A percentile compares a stretch with the other conserved stretches of the same genome.
phyloP scores from a whole-genome alignment of 768 basidiomycete species.

The Hericium rajendrae region DNA sequence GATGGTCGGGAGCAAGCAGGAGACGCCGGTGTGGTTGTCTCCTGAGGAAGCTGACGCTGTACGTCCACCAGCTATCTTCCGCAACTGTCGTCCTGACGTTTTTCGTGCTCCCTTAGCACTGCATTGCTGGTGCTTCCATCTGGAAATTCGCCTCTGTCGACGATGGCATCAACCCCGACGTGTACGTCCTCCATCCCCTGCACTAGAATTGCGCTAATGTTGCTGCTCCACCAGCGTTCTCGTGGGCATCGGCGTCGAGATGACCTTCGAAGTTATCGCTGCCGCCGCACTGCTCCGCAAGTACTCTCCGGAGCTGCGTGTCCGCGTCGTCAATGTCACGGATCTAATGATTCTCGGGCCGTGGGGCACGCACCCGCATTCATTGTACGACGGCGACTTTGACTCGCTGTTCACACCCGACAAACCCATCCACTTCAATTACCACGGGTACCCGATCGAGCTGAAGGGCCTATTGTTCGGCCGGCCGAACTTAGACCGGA shows the following conservation, averaged over 20 bases:
- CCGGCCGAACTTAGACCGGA: conserved; percentile 36
- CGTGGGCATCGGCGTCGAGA: conserved; percentile 81
- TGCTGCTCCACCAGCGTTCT: conserved; percentile 40
- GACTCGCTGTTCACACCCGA: conserved; percentile 63
- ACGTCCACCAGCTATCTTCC: conserved; percentile 7
- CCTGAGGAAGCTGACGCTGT: conserved; percentile 68
- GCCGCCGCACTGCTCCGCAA: conserved; percentile 74
- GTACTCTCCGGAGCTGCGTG: conserved; percentile 59
- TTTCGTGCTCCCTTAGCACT: conserved; percentile 40
- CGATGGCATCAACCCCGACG: conserved; percentile 61
- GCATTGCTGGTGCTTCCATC: conserved; percentile 76
- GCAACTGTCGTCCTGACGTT: conserved; percentile 1
- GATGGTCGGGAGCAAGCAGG: conserved; percentile 85
- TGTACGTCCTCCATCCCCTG: conserved; percentile 29
- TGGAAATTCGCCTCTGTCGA: conserved; percentile 81
- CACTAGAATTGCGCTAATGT: neutral
- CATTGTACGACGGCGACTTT: conserved; percentile 53
- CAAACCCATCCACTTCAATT: conserved; percentile 68
- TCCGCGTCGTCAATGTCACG: conserved; percentile 83
- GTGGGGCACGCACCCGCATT: conserved; percentile 67
- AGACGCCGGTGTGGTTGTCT: conserved; percentile 68
- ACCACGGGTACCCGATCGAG: conserved; percentile 74
- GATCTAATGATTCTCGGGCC: conserved; percentile 78
- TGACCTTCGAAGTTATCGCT: conserved; percentile 83
- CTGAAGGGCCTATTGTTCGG: conserved; percentile 58